Evolutionary conservation across 768 basidiomycete species (phyloP), one percentile per base, ranked within the genome.

Genomic region (Amanita rimosa): DNA sequence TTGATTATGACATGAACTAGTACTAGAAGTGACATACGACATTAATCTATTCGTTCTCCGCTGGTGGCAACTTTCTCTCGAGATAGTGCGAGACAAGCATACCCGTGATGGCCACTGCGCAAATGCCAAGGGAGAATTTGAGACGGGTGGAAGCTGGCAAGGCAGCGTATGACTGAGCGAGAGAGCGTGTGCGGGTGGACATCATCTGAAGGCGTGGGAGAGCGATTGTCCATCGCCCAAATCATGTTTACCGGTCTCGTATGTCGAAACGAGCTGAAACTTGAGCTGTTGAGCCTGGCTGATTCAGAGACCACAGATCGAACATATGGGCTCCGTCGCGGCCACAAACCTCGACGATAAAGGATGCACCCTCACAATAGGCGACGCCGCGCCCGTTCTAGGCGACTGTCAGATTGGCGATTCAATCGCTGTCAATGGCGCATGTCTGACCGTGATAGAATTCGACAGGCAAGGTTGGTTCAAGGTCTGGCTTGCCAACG

Each of bases 401-500:
- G 79, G 61, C 4, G 96, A 99, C 62, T 98, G 93, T 67, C 78
- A 84, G 54, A 72, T 93, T 46, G 96, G 96, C 2, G 96, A 98
- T 70, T 94, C 91, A 21, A 98, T 95, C 48, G 85, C 87, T 36
- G 84, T 92, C 54, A 86, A 89, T 52, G 87, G 90, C 14, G 76
- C 75, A 38, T 98, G 96, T 62, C 62, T 99, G 60, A 98, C 96
- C 0, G 95, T 95, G 38, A 93, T 84, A 1, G 80, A 79, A 57
- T 97, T 95, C 58, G 74, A 85, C 58, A 64, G 71, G 36, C 57
- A 74, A 2, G 89, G 89, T 4, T 85, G 79, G 76, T 98, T 99
- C 72, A 87, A 79, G 59, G 90, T 97, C 41, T 95, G 93, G 75
- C 69, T 99, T 42, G 94, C 95, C 39, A 94, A 95, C 56, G 96